Base-by-base conservation (phyloP, 179 eudicot species). In the Actinidia polygama region DNA sequence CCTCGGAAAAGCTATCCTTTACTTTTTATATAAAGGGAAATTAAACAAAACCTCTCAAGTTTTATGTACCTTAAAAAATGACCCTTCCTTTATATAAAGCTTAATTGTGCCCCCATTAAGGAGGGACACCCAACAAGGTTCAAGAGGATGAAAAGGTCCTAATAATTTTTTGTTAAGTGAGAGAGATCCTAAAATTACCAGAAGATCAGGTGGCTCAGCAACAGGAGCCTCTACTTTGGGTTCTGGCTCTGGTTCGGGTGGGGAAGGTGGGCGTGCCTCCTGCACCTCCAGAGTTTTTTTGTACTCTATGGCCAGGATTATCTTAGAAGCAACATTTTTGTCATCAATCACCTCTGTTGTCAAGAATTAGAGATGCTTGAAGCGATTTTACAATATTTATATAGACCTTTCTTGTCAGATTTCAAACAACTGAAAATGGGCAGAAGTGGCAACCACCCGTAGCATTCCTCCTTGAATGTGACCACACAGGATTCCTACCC, bases 171-270 rank as follows among this genome's bases (percentile, higher is more conserved):
- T 10, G 4, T n/a, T 7, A 44, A 6, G 40, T n/a, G 44, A 62
- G 57, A 36, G 55, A 75, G 77, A 14, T 54, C 3, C 50, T 26
- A 79, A 77, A 73, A 69, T 89, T 91, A 96, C 98, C 98, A 96
- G 85, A 67, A 96, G 81, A 92, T 96, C 99, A 24, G 96, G 96
- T 73, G 94, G 87, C 87, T 91, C 90, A 61, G 85, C 85, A 85
- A 86, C 89, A 30, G 90, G 89, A 85, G 93, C 91, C 85, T 90
- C 95, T 75, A 88, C 91, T 83, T 91, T 91, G 61, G 83, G 83
- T 74, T 87, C 84, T 16, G 86, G 86, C 85, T 90, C 93, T 23
- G 93, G 87, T 79, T 87, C 88, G 84, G 96, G 93, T 55, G 95
- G 93, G 53, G 98, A 91, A 55, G 92, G 89, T 26, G 90, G 85